Base-by-base conservation (phyloP, 108 stramenopile species). In the Pseudonitzschia delicatissima region DNA sequence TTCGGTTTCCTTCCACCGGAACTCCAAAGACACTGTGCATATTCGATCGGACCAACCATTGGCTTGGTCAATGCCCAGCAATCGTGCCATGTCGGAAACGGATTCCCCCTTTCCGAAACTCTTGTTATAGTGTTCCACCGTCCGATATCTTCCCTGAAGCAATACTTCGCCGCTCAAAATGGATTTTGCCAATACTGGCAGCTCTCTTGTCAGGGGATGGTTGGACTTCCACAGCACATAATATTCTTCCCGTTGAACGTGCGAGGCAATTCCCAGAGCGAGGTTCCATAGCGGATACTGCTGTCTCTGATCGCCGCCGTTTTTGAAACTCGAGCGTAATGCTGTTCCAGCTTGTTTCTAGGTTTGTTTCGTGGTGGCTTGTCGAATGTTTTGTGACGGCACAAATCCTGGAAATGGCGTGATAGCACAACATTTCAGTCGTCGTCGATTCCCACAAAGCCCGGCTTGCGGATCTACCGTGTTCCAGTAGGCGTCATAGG, bases 341-440 rank as follows among this genome's bases (percentile, higher is more conserved):
- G n/a, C 39, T 26, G 35, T 53, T 66, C 47, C 66, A 66, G 21
- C 66, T 52, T 15, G 36, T 49, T 36, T 66, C 51, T 23, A 39
- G 20, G 20, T 44, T 25, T 12, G 67, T 11, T 9, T 28, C 29
- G 33, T 2, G 8, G 7, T 34, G 8, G 1, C n/a, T 7, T 50
- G 33, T 26, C 35, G 66, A 35, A 8, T n/a, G 15, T n/a, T 31
- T 36, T 15, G 66, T 53, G 15, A 26, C n/a, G 0, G 39, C 36
- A 57, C 37, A 58, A 0, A 66, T 35, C 21, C 53, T 48, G 2
- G 47, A 47, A 7, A 72, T 37, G 9, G 69, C 45, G 8, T 55
- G 37, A 23, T 63, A 80, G 33, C 69, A 69, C 33, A 80, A 42
- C 59, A 74, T 71, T 71, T 74, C 79, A n/a, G 67, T 80, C 79